phyloP scores from a whole-genome alignment of 106 monocot species.

The Allium cepa region DNA sequence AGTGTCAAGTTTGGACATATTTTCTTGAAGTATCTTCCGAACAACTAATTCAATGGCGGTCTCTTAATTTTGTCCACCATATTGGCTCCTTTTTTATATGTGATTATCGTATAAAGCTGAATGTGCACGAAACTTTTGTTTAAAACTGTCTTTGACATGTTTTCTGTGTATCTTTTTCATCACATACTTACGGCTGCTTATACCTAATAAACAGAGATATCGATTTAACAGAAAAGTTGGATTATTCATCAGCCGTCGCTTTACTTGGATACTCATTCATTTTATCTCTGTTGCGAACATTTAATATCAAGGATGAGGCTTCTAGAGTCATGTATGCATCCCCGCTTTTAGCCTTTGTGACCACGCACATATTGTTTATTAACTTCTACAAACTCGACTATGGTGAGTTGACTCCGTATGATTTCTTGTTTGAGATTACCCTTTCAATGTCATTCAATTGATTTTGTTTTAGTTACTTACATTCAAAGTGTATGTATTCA shows the following conservation, averaged over 20 bases:
- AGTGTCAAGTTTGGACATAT: no score
- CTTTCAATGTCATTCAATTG: not conserved
- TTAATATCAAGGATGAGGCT: conserved; percentile 62
- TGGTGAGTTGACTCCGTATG: conserved; percentile 26
- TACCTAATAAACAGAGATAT: conserved; percentile 30
- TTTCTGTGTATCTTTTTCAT: no score
- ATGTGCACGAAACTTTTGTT: no score
- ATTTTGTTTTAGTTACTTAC: not conserved
- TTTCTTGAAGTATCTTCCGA: no score
- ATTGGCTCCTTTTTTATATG: no score
- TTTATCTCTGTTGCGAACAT: conserved; percentile 46
- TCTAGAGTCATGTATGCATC: conserved; percentile 70
- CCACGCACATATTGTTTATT: conserved; percentile 72
- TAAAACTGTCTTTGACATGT: not conserved
- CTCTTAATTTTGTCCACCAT: no score
- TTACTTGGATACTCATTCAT: conserved; percentile 65
- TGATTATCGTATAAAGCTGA: no score
- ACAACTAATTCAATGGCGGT: no score
- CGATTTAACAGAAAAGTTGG: conserved; percentile 60
- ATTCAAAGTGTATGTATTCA: not conserved
- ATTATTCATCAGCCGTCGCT: conserved; percentile 65
- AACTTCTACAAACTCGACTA: conserved; percentile 80
- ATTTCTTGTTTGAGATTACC: not conserved
- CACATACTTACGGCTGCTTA: no score
- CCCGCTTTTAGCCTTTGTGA: conserved; percentile 67